A percentile compares a stretch with the other conserved stretches of the same genome.
Evolutionary conservation across 148 eudicot species (phyloP).

Genomic region (Fagopyrum tataricum): DNA sequence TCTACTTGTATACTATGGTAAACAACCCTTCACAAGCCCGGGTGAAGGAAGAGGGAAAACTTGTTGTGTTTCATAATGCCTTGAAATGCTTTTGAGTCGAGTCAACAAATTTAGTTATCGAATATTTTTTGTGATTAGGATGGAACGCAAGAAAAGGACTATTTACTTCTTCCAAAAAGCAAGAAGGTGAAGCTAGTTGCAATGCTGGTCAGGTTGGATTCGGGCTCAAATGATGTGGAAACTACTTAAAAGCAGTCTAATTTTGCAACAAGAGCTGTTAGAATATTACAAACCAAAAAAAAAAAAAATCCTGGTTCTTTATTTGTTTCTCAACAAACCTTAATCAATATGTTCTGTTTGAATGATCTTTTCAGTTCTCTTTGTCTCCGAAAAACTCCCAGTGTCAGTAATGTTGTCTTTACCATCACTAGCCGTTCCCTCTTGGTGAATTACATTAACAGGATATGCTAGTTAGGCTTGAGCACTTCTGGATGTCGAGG

Average conservation of each 20-base stretch:
- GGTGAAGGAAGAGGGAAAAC: no score
- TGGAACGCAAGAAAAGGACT: constrained; percentile 76
- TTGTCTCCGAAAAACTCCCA: no score
- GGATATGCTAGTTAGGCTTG: constrained; percentile 45
- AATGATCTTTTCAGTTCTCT: constrained; percentile 28
- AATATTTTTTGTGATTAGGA: constrained; percentile 20
- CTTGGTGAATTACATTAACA: no score
- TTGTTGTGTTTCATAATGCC: background rate
- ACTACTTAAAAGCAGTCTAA: constrained; percentile 23
- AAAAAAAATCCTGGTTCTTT: background rate
- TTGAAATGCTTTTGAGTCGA: background rate
- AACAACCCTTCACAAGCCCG: no score
- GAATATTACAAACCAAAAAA: no score
- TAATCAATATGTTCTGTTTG: background rate
- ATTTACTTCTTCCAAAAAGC: constrained; percentile 49
- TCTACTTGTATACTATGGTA: no score
- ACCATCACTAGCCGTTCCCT: no score
- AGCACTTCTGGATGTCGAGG: constrained; percentile 45
- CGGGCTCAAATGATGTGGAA: constrained; percentile 44
- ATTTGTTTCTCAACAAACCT: background rate
- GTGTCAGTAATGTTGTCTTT: no score
- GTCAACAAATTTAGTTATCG: background rate
- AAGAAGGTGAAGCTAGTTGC: constrained; percentile 30
- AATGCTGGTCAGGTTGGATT: constrained; percentile 43
- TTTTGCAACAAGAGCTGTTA: background rate